Conservation (phyloP, 2,329 filamentous ascomycete genomes). For the Fusarium verticillioides region DNA sequence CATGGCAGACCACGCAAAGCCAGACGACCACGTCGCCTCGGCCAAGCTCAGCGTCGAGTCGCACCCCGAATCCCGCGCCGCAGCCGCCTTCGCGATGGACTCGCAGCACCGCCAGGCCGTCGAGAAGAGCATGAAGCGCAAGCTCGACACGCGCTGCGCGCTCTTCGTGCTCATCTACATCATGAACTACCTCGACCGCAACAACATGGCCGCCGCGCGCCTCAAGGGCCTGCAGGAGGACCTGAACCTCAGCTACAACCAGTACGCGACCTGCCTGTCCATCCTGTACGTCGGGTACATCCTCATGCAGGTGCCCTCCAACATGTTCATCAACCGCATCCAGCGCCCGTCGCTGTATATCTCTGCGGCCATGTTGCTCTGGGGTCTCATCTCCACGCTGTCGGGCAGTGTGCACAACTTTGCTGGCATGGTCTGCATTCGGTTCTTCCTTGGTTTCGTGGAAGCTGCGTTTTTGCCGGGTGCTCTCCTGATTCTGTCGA, state of each 20-base stretch:
- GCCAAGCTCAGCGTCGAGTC: conserved; percentile 36
- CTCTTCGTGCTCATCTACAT: conserved; percentile 81
- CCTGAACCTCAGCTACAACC: conserved; percentile 62
- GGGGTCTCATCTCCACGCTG: conserved; percentile 69
- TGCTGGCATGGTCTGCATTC: conserved; percentile 63
- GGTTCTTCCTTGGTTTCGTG: conserved; percentile 70
- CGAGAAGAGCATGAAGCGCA: conserved; percentile 75
- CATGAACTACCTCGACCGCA: conserved; percentile 75
- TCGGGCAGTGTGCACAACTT: conserved; percentile 65
- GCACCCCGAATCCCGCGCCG: conserved; percentile 12
- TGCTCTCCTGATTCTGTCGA: conserved; percentile 70
- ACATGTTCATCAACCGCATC: conserved; percentile 68
- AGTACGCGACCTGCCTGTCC: conserved; percentile 72
- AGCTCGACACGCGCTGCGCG: conserved; percentile 75
- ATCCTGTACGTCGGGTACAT: conserved; percentile 76
- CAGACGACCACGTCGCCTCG: conserved; percentile 30
- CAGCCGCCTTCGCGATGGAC: conserved; percentile 41
- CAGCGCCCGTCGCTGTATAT: conserved; percentile 64
- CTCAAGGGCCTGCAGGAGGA: conserved; percentile 73
- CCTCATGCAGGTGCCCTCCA: conserved; percentile 70
- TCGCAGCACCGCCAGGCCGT: conserved; percentile 63
- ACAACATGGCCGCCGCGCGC: conserved; percentile 75
- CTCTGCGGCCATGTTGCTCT: conserved; percentile 63
- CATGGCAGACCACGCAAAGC: conserved; percentile 25
- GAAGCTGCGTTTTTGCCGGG: conserved; percentile 75